Evolutionary conservation across 768 basidiomycete species (phyloP).

Genomic region (Imleria badia): DNA sequence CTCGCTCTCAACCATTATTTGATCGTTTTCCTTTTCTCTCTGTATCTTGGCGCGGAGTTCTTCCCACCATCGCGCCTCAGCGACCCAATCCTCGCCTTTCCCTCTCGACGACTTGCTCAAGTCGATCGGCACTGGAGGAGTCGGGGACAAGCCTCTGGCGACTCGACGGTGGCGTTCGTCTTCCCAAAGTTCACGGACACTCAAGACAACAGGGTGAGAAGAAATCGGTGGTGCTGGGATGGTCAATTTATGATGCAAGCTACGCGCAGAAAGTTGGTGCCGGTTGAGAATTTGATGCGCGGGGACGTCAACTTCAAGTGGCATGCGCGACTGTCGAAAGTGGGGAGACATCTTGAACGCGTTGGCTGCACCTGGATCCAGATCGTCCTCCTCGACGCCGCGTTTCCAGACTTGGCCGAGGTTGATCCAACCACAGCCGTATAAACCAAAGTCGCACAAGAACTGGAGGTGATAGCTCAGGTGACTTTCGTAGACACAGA

Average conservation of each 20-base stretch:
- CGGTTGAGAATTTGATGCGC: conserved; percentile 88
- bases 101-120: conserved; percentile 62
- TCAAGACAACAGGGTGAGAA: conserved; percentile 75
- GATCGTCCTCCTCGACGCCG: conserved; percentile 32
- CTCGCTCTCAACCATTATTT: conserved; percentile 21
- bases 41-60: conserved; percentile 65
- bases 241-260: conserved; percentile 59
- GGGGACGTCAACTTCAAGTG: conserved; percentile 81
- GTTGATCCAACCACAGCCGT: conserved; percentile 91
- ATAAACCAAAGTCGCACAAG: conserved; percentile 91
- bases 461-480: conserved; percentile 88
- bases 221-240: conserved; percentile 56
- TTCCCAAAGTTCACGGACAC: conserved; percentile 94
- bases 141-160: conserved; percentile 65
- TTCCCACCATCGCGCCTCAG: conserved; percentile 75
- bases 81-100: conserved; percentile 62
- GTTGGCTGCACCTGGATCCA: conserved; percentile 6
- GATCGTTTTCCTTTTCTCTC: conserved; percentile 35
- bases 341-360: conserved; percentile 53
- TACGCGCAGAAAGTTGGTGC: conserved; percentile 57
- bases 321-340: conserved; percentile 63
- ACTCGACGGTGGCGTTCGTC: conserved; percentile 82
- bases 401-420: conserved; percentile 66
- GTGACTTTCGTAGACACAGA: conserved; percentile 86
- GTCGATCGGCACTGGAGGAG: conserved; percentile 71